A percentile compares a stretch with the other conserved stretches of the same genome.
phyloP scores from a whole-genome alignment of 2,329 filamentous ascomycete species.

The Byssoonygena ceratinophila region DNA sequence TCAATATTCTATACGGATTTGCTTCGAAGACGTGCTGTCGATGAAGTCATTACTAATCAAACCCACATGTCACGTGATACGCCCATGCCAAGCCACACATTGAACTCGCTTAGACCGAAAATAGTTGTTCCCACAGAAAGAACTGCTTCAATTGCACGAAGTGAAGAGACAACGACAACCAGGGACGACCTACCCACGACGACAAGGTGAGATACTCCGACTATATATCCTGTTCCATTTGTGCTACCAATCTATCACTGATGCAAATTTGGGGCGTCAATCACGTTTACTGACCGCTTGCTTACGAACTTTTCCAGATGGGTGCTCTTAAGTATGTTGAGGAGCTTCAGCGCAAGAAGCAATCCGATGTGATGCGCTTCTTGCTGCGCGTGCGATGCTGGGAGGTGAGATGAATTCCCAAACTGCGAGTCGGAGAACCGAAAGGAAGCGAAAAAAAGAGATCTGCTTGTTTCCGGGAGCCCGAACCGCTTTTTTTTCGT shows the following conservation, averaged over 20 bases:
- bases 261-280: constrained; percentile 6
- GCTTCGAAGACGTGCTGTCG: too few relatives aligned
- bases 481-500: neutral
- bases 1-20: too few relatives aligned
- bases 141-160: constrained; percentile 24
- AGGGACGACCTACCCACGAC: constrained; percentile 35
- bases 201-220: constrained; percentile 33
- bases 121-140: constrained; percentile 38
- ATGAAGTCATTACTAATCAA: neutral
- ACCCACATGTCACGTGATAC: constrained; percentile 18
- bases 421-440: neutral
- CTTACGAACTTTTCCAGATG: constrained; percentile 51
- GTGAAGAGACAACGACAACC: constrained; percentile 34
- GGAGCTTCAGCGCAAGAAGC: constrained; percentile 99
- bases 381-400: constrained; percentile 99
- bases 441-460: constrained; percentile 1
- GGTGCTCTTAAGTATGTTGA: constrained; percentile 99
- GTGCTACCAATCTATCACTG: neutral
- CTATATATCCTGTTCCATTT: neutral
- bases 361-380: constrained; percentile 99
- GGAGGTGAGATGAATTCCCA: constrained; percentile 55
- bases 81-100: constrained; percentile 14
- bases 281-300: neutral
- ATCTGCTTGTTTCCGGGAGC: constrained; percentile 4
- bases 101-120: constrained; percentile 30